Evolutionary conservation across 2,329 filamentous ascomycete species (phyloP), one percentile per base, ranked within the genome.

Genomic region (Ceratocystis huliohia): DNA sequence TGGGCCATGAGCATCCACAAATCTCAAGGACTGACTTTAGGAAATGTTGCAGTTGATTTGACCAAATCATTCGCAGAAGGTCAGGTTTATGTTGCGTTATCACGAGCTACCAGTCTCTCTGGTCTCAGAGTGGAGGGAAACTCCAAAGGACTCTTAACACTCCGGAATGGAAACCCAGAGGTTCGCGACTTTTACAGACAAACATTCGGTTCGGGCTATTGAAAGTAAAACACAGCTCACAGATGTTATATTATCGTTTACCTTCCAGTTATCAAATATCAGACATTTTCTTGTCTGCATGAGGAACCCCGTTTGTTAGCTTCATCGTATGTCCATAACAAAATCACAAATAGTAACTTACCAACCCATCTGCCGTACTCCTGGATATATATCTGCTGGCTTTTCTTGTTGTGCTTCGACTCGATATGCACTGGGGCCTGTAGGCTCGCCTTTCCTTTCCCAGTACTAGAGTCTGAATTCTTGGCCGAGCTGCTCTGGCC

Each of bases 361-460:
- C 56, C 56, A 59, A 59, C 56, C 56, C 56, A 59, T 59, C 56
- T 59, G 17, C 28, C 17, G 28, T 59, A 59, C 56, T 59, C 56
- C n/a, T 59, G 56, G n/a, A 59, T 59, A 17, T 59, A 59, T 8
- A 59, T 1, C 17, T 59, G 25, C 5, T 59, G 28, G 28, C 56
- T 59, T 37, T 37, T 59, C 28, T 59, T 59, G 56, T 37, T 59
- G 30, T 59, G 25, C 15, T 59, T 59, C 5, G 56, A 59, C 17
- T 59, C 56, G 56, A 59, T 59, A 37, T 59, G 25, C 13, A 59
- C 56, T n/a, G 56, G 30, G 10, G 30, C 25, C 56, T 37, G 15
- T 2, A 8, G 56, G 5, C 6, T 37, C 3, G 17, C 2, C 25
- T 20, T 33, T 6, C 2, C 2, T 6, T 37, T 25, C 13, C 33